These are phyloP conservation scores for Themeda triandra DNA, from an alignment of 176 grass and related monocot species.

Conservation along the genomic window DNA sequence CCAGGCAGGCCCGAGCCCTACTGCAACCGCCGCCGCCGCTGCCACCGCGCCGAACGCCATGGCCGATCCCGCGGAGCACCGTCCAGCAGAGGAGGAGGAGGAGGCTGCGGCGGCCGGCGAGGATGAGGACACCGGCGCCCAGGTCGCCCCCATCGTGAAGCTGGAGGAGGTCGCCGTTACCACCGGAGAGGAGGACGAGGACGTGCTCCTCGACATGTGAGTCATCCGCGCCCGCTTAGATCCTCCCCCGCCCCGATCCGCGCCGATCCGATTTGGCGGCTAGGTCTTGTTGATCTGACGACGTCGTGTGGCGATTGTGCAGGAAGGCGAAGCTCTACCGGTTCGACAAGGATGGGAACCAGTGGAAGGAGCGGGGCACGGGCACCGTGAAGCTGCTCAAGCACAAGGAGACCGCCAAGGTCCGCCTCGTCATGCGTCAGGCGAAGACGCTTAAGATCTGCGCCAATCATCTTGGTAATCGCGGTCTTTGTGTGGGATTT, in stretches of 20 bases:
- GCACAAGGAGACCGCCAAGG: slow-evolving; percentile 68
- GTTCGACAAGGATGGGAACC: slow-evolving; percentile 70
- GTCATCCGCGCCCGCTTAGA: background rate
- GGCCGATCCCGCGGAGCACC: slow-evolving; percentile 56
- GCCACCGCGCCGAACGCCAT: slow-evolving; percentile 23
- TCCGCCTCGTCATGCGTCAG: slow-evolving; percentile 87
- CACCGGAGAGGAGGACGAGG: slow-evolving; percentile 89
- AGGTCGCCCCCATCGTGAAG: slow-evolving; percentile 78
- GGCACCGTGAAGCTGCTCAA: slow-evolving; percentile 74
- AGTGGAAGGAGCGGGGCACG: slow-evolving; percentile 82
- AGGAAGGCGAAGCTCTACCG: slow-evolving; percentile 81
- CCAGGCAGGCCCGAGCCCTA: background rate
- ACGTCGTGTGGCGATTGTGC: background rate
- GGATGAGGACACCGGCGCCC: slow-evolving; percentile 86
- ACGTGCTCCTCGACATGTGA: slow-evolving; percentile 68
- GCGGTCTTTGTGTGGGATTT: background rate
- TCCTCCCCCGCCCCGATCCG: background rate
- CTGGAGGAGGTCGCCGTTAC: slow-evolving; percentile 82
- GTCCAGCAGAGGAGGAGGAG: slow-evolving; percentile 42
- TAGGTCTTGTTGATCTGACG: slow-evolving; percentile 27
- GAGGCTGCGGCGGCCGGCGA: slow-evolving; percentile 53
- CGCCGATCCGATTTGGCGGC: slow-evolving; percentile 35
- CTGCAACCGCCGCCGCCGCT: background rate
- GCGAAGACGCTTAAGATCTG: slow-evolving; percentile 94
- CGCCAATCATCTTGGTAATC: slow-evolving; percentile 71